Conservation (phyloP, 331 rosid species). For the Quercus phellos region DNA sequence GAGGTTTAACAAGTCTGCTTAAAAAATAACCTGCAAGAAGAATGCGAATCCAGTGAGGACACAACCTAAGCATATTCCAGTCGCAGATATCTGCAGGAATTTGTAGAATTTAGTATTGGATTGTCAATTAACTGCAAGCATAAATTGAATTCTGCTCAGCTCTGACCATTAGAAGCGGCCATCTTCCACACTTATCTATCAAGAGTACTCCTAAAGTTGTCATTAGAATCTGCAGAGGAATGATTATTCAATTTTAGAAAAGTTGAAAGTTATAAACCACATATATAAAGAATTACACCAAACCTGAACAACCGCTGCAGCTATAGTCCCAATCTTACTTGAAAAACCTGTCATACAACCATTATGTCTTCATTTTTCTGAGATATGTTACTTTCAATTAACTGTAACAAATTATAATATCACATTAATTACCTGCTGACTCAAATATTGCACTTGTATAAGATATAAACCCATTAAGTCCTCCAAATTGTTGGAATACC, state of each 20-base stretch:
- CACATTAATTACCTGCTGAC: conserved; percentile 53
- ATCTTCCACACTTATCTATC: conserved; percentile 73
- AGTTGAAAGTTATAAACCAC: neutral
- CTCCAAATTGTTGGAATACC: conserved; percentile 83
- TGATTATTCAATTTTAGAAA: neutral
- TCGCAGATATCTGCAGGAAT: conserved; percentile 51
- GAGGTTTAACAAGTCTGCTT: neutral
- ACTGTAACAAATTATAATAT: conserved; percentile 7
- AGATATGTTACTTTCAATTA: neutral
- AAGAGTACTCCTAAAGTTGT: conserved; percentile 57
- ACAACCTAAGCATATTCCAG: conserved; percentile 81
- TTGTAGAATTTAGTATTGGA: conserved; percentile 11
- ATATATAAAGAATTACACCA: neutral
- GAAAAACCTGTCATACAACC: conserved; percentile 58
- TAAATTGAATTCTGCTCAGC: neutral
- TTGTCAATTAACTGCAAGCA: neutral
- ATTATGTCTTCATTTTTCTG: neutral
- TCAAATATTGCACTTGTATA: conserved; percentile 69
- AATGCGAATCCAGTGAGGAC: conserved; percentile 58
- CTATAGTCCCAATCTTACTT: conserved; percentile 62
- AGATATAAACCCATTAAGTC: conserved; percentile 64
- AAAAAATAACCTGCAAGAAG: conserved; percentile 51
- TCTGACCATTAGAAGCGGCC: conserved; percentile 75
- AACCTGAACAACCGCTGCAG: conserved; percentile 78
- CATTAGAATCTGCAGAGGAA: conserved; percentile 51